Base-by-base conservation (phyloP, 202 grass and related monocot genomes). In the Hordeum pubiflorum region DNA sequence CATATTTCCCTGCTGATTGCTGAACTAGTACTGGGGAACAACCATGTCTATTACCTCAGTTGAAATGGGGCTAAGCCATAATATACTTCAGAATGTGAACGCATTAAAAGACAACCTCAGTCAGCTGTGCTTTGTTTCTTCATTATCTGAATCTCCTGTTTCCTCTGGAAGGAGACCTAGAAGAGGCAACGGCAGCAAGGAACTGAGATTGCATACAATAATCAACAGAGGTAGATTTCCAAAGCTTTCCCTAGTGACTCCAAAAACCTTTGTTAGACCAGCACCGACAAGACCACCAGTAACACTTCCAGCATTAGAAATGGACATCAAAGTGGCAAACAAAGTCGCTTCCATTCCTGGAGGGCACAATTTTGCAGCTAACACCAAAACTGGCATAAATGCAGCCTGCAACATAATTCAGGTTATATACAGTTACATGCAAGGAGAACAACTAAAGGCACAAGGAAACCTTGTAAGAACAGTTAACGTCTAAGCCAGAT, bases 281-380 rank as follows among this genome's bases (percentile, higher is more conserved):
- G 92, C 93, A 74, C 97, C 97, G 10, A 99, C 38, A 13, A 99
- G 87, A 78, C 97, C 93, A 63, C 97, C 93, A 11, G 87, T 84
- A 75, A 99, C 97, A 83, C 92, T 91, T 66, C 97, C 97, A 77
- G 80, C 97, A 81, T 99, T 99, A 44, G 97, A 99, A 58, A 99
- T 90, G 22, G 92, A 99, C 96, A 99, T 99, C 58, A 99, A 77
- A 26, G 96, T 99, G 33, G 96, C 92, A 87, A 99, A 99, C 69
- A 99, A 71, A 77, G 97, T 99, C 5, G 97, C 97, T 85, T 99
- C 97, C 90, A 99, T 87, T 59, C 97, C 97, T 50, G 89, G 81
- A 72, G 97, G 92, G 34, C 97, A 99, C 69, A 99, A 83, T 81
- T 92, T 96, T 81, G 97, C 97, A 86, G 97, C 97, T 82, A 99